Conservation (phyloP, 805 yeast species). For the Zygosaccharomyces bisporus region DNA sequence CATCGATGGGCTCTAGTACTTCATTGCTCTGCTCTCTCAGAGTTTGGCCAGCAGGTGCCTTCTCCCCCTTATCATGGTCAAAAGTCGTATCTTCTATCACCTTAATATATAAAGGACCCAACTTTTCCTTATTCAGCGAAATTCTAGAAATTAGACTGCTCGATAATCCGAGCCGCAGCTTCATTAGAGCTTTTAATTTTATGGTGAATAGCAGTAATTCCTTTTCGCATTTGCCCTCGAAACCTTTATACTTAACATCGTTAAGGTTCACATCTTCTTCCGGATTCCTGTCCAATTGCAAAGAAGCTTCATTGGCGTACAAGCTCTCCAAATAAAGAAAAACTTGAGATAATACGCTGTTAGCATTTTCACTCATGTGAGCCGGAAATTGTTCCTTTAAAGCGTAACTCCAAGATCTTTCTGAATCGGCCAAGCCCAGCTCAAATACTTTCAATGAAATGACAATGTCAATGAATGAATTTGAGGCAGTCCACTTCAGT, state of each 20-base stretch:
- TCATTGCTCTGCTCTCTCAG: not conserved
- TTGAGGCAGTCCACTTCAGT: constrained; percentile 21
- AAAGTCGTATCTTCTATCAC: constrained; percentile 28
- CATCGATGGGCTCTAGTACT: constrained; percentile 11
- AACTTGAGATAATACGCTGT: constrained; percentile 16
- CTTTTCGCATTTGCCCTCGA: constrained; percentile 19
- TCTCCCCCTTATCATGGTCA: constrained; percentile 13
- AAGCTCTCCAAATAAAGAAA: constrained; percentile 30
- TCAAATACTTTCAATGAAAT: constrained; percentile 31
- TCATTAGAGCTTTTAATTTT: constrained; percentile 29
- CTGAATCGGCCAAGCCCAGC: constrained; percentile 26
- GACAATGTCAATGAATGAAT: constrained; percentile 25
- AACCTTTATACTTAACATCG: constrained; percentile 14
- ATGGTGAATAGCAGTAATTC: constrained; percentile 28
- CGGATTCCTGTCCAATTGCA: constrained; percentile 24
- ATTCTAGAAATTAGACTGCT: constrained; percentile 19
- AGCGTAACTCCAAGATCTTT: constrained; percentile 21
- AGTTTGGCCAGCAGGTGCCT: not conserved
- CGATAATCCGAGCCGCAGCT: constrained; percentile 18
- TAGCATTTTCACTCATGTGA: constrained; percentile 13
- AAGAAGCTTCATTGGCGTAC: constrained; percentile 20
- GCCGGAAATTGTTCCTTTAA: constrained; percentile 18
- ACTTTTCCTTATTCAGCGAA: constrained; percentile 24
- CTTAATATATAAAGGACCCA: constrained; percentile 25
- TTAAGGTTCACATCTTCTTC: constrained; percentile 30